Evolutionary conservation across 371 early-diverging fungal genomes (phyloP), one percentile per base, ranked within the genome.

Genomic region (Batkoa obscura): DNA sequence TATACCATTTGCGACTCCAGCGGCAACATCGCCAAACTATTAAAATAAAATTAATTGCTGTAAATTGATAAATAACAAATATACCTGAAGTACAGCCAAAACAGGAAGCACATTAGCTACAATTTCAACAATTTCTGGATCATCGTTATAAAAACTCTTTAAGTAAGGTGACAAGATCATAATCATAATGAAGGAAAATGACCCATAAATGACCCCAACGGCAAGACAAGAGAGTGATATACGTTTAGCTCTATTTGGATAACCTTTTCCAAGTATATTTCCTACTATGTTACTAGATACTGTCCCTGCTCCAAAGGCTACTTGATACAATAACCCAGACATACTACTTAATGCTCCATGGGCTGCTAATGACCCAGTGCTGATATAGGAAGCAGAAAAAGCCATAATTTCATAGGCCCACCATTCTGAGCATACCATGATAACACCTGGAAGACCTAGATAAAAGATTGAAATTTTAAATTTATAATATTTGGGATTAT

Each of bases 281-380:
- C 93, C 94, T 1, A 89, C 79, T 2, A 86, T 76, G 31, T 80
- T 88, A 23, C 84, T 74, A 0, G 80, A 72, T 1, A 85, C 86
- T 4, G 90, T 72, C 33, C 81, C 68, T 30, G 84, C 66, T 2
- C 73, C 84, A 57, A 75, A 74, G 1, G 81, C 79, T 31, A 83
- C 59, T 43, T 80, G 79, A 66, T 84, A 89, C 0, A 83, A 71
- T 51, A 86, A 64, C 13, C 77, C 63, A 12, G 72, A 72, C 0
- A 86, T 79, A 32, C 82, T 86, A 43, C 90, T 65, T 13, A 85
- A 68, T 36, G 90, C 75, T 30, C 83, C 78, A 62, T 94, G 94
- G 9, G 90, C 88, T 1, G 94, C 94, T 30, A 94, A 72, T 43
- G 79, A 72, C 0, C 69, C 62, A 4, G 78, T 81, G 35, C 91